phyloP scores from a whole-genome alignment of 2,329 filamentous ascomycete genomes.

The Pseudogymnoascus sp. region DNA sequence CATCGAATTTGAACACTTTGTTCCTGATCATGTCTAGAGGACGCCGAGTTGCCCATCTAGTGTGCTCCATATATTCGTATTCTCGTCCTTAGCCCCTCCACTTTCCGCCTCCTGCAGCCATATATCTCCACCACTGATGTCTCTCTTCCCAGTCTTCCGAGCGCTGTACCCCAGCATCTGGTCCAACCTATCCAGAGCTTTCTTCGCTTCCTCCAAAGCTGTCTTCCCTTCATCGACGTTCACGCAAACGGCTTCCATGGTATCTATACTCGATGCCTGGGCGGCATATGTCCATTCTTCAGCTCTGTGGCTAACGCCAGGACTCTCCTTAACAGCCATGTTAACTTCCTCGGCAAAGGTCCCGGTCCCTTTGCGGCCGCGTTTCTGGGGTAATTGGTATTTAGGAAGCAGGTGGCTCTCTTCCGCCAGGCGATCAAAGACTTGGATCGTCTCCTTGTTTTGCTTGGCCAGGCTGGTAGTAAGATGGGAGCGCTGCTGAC shows the following conservation, averaged over 20 bases:
- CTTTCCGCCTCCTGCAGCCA: constrained; percentile 11
- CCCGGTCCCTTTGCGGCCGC: constrained; percentile 18
- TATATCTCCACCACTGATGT: neutral
- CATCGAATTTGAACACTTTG: neutral
- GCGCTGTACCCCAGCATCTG: constrained; percentile 4
- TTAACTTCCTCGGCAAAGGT: constrained; percentile 42
- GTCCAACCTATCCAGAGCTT: constrained; percentile 43
- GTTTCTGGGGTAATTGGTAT: constrained; percentile 39
- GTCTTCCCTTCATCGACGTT: constrained; percentile 53
- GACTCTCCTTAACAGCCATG: constrained; percentile 34
- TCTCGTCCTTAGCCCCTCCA: neutral
- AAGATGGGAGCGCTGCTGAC: constrained; percentile 54
- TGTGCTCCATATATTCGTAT: constrained; percentile 27
- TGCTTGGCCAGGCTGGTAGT: constrained; percentile 45
- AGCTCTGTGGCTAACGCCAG: constrained; percentile 40
- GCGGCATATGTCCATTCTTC: constrained; percentile 56
- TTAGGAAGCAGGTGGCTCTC: constrained; percentile 56
- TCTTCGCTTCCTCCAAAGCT: constrained; percentile 48
- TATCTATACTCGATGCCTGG: constrained; percentile 53
- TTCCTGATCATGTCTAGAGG: neutral
- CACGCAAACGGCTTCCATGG: constrained; percentile 52
- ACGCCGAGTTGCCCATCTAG: constrained; percentile 30
- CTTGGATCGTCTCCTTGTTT: constrained; percentile 44
- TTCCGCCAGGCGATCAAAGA: constrained; percentile 49
- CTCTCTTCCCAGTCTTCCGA: constrained; percentile 2